phyloP scores from a whole-genome alignment of 169 alveolate genomes.

The Plasmodium reichenowi region DNA sequence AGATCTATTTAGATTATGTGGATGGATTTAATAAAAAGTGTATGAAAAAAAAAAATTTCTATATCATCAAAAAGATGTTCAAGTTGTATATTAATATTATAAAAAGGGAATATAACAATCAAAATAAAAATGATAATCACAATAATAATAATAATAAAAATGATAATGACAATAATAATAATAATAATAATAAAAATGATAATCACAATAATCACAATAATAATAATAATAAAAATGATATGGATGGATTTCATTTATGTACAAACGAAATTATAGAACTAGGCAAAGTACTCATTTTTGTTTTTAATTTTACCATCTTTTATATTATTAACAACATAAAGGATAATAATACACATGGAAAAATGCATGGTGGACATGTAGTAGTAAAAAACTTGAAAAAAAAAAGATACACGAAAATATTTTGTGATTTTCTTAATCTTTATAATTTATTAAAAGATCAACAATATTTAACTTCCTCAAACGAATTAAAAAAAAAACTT shows the following conservation, averaged over 20 bases:
- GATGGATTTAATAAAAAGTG: conserved; percentile 4
- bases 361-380: not conserved
- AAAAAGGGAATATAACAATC: not conserved
- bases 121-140: not conserved
- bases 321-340: conserved; percentile 11
- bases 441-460: not conserved
- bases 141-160: too few species aligned
- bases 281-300: conserved; percentile 14
- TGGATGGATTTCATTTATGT: too few species aligned
- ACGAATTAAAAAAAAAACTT: conserved; percentile 14
- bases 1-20: conserved; percentile 6
- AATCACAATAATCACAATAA: too few species aligned
- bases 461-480: not conserved
- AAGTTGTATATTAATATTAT: conserved; percentile 17
- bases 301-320: conserved; percentile 34
- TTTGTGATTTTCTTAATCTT: not conserved
- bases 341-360: not conserved
- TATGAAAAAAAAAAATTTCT: conserved; percentile 39
- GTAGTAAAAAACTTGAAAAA: conserved; percentile 8
- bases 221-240: too few species aligned
- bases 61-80: conserved; percentile 20
- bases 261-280: conserved; percentile 7
- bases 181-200: too few species aligned
- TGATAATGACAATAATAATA: too few species aligned
- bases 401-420: conserved; percentile 8